These are phyloP conservation scores for Aspergillus felis DNA, from an alignment of 2,329 filamentous ascomycete genomes.

Conservation along the genomic window DNA sequence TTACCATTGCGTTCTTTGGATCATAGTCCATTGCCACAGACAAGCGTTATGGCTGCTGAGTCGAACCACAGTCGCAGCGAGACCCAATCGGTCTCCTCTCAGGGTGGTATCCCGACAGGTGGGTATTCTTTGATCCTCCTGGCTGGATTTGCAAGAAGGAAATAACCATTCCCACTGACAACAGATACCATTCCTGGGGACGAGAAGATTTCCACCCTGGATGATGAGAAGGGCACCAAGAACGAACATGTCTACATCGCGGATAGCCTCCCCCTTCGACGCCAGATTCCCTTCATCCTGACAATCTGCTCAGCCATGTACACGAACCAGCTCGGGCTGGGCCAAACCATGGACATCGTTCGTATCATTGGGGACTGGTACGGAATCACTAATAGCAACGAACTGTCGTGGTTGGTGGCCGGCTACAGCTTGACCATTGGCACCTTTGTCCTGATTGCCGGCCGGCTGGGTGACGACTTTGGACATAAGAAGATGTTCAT, in stretches of 20 bases:
- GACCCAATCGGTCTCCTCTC: background rate
- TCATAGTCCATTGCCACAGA: background rate
- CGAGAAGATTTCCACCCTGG: background rate
- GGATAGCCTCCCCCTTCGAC: background rate
- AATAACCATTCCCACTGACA: background rate
- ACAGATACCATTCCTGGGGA: background rate
- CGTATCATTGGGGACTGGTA: constrained; percentile 45
- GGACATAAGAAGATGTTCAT: constrained; percentile 29
- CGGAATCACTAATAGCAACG: constrained; percentile 38
- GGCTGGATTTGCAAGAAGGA: background rate
- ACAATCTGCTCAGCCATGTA: constrained; percentile 6
- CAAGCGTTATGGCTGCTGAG: constrained; percentile 2
- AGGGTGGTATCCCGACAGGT: background rate
- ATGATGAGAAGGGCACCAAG: background rate
- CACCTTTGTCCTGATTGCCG: constrained; percentile 30
- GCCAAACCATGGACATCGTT: background rate
- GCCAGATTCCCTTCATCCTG: constrained; percentile 7
- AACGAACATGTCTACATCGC: constrained; percentile 9
- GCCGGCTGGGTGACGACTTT: constrained; percentile 29
- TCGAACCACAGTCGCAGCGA: background rate
- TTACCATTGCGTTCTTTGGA: background rate
- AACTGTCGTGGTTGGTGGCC: constrained; percentile 52
- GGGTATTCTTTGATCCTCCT: background rate
- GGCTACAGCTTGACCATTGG: constrained; percentile 48
- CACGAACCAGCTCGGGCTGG: constrained; percentile 5